Evolutionary conservation across 306 rosid genomes (phyloP).

Genomic region (Trifolium pratense): DNA sequence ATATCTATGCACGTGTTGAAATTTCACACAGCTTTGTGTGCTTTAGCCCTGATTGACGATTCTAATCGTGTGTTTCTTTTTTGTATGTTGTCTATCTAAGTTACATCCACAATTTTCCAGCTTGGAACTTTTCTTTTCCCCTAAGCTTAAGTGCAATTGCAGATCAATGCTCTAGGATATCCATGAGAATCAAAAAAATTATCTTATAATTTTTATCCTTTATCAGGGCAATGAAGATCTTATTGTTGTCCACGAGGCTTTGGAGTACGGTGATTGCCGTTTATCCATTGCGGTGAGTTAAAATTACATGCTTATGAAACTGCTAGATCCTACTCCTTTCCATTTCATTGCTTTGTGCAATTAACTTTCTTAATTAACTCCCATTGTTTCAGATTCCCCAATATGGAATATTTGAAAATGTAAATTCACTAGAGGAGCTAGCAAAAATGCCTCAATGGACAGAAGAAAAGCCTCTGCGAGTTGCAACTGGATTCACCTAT

Average conservation of each 20-base stretch:
- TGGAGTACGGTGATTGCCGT: slow-evolving; percentile 84
- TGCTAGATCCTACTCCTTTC: not conserved
- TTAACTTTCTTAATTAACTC: not conserved
- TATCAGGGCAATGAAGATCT: slow-evolving; percentile 79
- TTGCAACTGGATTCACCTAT: slow-evolving; percentile 92
- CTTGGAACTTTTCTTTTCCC: slow-evolving; percentile 1
- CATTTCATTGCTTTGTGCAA: slow-evolving; percentile 1
- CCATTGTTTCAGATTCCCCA: slow-evolving; percentile 74
- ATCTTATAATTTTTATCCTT: slow-evolving; percentile 25
- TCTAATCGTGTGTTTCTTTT: no score
- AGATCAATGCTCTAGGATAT: slow-evolving; percentile 15
- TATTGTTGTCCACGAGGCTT: slow-evolving; percentile 82
- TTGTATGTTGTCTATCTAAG: no score
- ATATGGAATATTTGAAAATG: slow-evolving; percentile 86
- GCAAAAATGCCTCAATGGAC: slow-evolving; percentile 94
- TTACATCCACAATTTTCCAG: not conserved
- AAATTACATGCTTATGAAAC: slow-evolving; percentile 1
- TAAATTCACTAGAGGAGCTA: slow-evolving; percentile 76
- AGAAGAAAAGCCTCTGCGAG: slow-evolving; percentile 74
- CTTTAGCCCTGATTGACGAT: no score
- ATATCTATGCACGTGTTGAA: no score
- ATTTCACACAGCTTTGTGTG: no score
- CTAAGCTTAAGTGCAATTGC: not conserved
- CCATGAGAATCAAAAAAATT: not conserved
- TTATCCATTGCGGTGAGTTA: slow-evolving; percentile 84